Evolutionary conservation across 2,329 filamentous ascomycete species (phyloP).

Genomic region (Calonectria montana): DNA sequence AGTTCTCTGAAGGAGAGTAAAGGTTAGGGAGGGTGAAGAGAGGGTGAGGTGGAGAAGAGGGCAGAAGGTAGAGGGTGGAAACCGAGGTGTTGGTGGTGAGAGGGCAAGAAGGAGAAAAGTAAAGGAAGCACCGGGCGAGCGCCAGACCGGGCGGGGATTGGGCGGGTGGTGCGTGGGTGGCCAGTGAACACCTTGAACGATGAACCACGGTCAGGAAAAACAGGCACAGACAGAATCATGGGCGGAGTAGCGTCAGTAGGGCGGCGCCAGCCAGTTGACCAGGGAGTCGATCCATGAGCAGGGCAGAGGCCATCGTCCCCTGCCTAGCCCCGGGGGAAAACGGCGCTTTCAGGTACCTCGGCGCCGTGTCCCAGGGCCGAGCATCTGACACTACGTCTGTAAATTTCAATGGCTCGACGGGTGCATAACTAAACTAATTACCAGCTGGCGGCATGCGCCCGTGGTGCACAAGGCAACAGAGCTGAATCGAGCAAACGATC

Average conservation of each 20-base stretch:
- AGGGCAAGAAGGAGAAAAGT: constrained; percentile 14
- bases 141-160: neutral
- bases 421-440: neutral
- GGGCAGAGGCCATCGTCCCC: constrained; percentile 1
- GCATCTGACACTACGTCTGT: no score
- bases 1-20: constrained; percentile 34
- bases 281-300: constrained; percentile 7
- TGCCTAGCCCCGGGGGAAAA: constrained; percentile 2
- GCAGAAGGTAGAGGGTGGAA: neutral
- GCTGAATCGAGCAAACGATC: neutral
- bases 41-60: constrained; percentile 25
- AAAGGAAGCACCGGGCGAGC: constrained; percentile 16
- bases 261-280: constrained; percentile 8
- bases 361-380: neutral
- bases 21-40: constrained; percentile 19
- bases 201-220: neutral
- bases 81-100: constrained; percentile 25
- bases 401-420: neutral
- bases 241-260: constrained; percentile 6
- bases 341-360: neutral
- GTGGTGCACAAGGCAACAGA: neutral
- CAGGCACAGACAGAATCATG: constrained; percentile 1
- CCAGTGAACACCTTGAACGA: neutral
- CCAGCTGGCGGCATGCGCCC: neutral
- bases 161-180: neutral